Conservation (phyloP, 257 asterid species). For the Dorcoceras hygrometricum region DNA sequence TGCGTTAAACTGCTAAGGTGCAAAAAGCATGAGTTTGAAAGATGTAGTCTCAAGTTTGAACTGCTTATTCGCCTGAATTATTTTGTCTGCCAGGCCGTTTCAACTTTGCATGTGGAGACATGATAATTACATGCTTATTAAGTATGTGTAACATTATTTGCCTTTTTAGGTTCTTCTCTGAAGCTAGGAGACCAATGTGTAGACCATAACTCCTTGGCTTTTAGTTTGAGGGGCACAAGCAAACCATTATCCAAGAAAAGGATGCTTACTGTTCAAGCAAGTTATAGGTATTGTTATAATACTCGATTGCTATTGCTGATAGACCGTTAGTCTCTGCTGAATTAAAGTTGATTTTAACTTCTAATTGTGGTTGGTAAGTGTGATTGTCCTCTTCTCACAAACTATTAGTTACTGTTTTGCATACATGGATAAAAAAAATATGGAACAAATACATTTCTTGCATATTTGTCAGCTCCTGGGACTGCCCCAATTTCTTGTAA, state of each 20-base stretch:
- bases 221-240: slow-evolving; percentile 39
- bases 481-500: too few species aligned
- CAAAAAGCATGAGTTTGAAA: not conserved
- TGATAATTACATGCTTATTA: not conserved
- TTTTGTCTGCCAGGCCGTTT: not conserved
- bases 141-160: slow-evolving; percentile 8
- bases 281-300: slow-evolving; percentile 52
- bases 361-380: not conserved
- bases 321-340: not conserved
- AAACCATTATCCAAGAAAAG: slow-evolving; percentile 45
- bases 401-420: not conserved
- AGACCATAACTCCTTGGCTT: slow-evolving; percentile 47
- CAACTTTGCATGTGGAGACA: not conserved
- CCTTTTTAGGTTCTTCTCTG: slow-evolving; percentile 47
- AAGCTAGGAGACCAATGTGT: slow-evolving; percentile 45
- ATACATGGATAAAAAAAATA: not conserved
- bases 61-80: not conserved
- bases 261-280: slow-evolving; percentile 52
- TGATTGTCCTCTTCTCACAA: not conserved
- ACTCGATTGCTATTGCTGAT: not conserved
- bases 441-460: slow-evolving; percentile 4
- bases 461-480: slow-evolving; percentile 1
- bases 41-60: not conserved
- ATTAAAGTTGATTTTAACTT: not conserved
- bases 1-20: not conserved